phyloP scores from a whole-genome alignment of 2,329 filamentous ascomycete genomes.

The Blastomyces percursus region DNA sequence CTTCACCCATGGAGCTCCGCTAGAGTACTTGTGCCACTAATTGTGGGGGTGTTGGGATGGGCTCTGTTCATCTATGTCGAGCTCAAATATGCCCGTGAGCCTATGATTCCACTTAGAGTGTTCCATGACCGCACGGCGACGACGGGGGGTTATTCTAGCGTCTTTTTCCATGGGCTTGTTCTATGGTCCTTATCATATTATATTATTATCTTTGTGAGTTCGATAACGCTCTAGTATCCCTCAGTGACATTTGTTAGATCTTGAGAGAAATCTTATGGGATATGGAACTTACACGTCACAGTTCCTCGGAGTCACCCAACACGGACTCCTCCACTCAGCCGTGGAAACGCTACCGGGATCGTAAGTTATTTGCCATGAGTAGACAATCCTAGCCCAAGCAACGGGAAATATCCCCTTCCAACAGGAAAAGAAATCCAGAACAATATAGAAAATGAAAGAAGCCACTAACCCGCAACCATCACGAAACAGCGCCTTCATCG shows the following conservation, averaged over 20 bases:
- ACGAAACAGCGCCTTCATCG: constrained; percentile 1
- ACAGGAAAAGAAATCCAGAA: background rate
- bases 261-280: background rate
- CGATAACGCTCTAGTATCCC: background rate
- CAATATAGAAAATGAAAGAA: background rate
- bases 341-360: constrained; percentile 4
- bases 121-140: constrained; percentile 2
- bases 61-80: constrained; percentile 15
- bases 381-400: background rate
- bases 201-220: constrained; percentile 6
- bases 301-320: constrained; percentile 6
- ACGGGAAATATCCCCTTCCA: background rate
- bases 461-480: background rate
- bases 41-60: constrained; percentile 20
- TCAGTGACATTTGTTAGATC: background rate
- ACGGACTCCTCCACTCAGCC: constrained; percentile 2
- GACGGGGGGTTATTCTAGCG: background rate
- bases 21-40: constrained; percentile 21
- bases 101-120: constrained; percentile 5
- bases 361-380: background rate
- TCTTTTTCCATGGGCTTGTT: constrained; percentile 3
- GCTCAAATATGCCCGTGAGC: background rate
- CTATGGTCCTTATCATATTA: constrained; percentile 3
- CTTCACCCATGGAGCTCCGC: constrained; percentile 23
- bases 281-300: background rate